phyloP scores from a whole-genome alignment of 768 basidiomycete species.

The Hericium erinaceus region DNA sequence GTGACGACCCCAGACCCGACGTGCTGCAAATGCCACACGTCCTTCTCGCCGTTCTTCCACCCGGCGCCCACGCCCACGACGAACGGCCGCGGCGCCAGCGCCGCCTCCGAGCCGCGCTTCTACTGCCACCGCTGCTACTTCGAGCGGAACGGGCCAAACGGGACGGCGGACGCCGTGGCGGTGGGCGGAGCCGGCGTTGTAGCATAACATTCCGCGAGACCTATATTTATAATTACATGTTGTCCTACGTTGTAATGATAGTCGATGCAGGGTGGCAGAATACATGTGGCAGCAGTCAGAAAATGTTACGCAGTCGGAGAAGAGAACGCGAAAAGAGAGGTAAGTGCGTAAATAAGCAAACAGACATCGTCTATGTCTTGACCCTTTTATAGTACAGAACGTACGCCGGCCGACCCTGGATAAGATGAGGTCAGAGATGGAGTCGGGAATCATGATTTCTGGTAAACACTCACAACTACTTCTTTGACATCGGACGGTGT shows the following conservation, averaged over 20 bases:
- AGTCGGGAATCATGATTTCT: slow-evolving; percentile 14
- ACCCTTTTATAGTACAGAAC: slow-evolving; percentile 72
- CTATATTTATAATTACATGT: slow-evolving; percentile 14
- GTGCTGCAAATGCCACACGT: slow-evolving; percentile 56
- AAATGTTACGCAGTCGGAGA: not conserved
- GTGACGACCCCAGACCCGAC: slow-evolving; percentile 19
- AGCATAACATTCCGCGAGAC: not conserved
- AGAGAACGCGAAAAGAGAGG: not conserved
- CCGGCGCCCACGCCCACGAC: slow-evolving; percentile 23
- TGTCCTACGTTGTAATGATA: slow-evolving; percentile 15
- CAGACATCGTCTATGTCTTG: slow-evolving; percentile 5
- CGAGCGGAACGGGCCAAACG: slow-evolving; percentile 16
- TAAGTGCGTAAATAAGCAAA: not conserved
- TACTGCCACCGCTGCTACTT: slow-evolving; percentile 40
- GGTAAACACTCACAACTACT: slow-evolving; percentile 58
- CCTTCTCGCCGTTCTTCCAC: slow-evolving; percentile 73
- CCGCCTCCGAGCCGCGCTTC: slow-evolving; percentile 16
- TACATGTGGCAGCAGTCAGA: slow-evolving; percentile 8
- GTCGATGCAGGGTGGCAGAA: slow-evolving; percentile 11
- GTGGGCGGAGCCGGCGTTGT: not conserved
- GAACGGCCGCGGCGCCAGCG: slow-evolving; percentile 8
- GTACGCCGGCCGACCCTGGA: slow-evolving; percentile 60
- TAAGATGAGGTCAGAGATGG: slow-evolving; percentile 1
- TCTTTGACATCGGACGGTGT: slow-evolving; percentile 64
- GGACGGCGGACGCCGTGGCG: slow-evolving; percentile 3